Conservation (phyloP, 352 stramenopile species). For the Pythium rishiriense region DNA sequence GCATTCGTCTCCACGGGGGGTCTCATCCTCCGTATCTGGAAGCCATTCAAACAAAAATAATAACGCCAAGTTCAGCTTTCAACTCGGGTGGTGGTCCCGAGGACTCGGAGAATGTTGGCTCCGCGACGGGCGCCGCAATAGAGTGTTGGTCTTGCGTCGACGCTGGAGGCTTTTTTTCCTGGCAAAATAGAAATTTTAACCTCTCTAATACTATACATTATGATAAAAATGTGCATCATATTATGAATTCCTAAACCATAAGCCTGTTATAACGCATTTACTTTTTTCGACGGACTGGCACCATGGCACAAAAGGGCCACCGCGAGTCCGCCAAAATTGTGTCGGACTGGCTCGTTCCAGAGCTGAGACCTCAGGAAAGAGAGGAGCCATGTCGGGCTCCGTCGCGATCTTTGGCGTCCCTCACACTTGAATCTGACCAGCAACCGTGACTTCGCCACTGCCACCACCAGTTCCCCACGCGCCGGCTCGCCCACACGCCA, state of each 20-base stretch:
- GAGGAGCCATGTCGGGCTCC: slow-evolving; percentile 10
- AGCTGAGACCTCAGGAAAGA: no score
- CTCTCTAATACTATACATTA: slow-evolving; percentile 1
- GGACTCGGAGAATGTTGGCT: slow-evolving; percentile 12
- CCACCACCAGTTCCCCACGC: neutral
- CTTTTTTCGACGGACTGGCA: no score
- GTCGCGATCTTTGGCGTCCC: slow-evolving; percentile 8
- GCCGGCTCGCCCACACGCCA: no score
- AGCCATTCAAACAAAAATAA: neutral
- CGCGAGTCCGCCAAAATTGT: neutral
- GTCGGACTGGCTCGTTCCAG: neutral
- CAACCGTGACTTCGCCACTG: slow-evolving; percentile 14
- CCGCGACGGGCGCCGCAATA: neutral
- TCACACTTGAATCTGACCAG: slow-evolving; percentile 26
- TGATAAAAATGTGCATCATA: no score
- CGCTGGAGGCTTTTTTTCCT: neutral
- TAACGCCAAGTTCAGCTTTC: neutral
- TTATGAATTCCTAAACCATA: no score
- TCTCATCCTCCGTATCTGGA: slow-evolving; percentile 3
- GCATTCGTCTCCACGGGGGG: slow-evolving; percentile 1
- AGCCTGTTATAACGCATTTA: no score
- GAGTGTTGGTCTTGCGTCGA: slow-evolving; percentile 20
- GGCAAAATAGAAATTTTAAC: slow-evolving; percentile 4
- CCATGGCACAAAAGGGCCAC: no score
- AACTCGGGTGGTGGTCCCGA: neutral